phyloP scores from a whole-genome alignment of 345 rosid species.

The Linum trigynum region DNA sequence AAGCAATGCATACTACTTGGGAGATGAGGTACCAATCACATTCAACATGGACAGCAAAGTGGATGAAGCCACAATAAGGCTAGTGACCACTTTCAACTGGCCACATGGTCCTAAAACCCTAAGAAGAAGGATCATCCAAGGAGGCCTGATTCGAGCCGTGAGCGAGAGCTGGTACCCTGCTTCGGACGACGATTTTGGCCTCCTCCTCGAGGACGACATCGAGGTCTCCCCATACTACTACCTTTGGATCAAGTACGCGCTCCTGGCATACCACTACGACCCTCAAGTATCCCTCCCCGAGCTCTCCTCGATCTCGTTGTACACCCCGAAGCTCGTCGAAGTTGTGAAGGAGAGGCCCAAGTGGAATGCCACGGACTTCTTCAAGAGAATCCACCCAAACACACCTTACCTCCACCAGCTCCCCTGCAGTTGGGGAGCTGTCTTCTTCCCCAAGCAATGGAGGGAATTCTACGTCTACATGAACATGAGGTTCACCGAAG shows the following conservation, averaged over 20 bases:
- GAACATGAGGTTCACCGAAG: slow-evolving; percentile 94
- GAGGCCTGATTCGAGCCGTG: slow-evolving; percentile 95
- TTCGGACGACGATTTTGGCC: slow-evolving; percentile 78
- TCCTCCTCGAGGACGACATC: slow-evolving; percentile 86
- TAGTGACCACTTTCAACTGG: slow-evolving; percentile 70
- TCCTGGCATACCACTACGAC: slow-evolving; percentile 88
- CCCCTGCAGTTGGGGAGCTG: slow-evolving; percentile 98
- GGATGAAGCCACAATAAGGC: slow-evolving; percentile 71
- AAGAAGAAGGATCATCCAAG: slow-evolving; percentile 93
- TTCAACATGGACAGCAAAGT: slow-evolving; percentile 96
- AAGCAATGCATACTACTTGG: slow-evolving; percentile 61
- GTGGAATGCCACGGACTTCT: slow-evolving; percentile 85
- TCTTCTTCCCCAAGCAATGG: slow-evolving; percentile 99
- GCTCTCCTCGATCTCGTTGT: slow-evolving; percentile 79
- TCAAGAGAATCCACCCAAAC: slow-evolving; percentile 74
- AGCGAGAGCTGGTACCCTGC: slow-evolving; percentile 99
- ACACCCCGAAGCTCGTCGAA: slow-evolving; percentile 83
- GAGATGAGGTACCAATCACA: slow-evolving; percentile 77
- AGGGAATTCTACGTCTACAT: slow-evolving; percentile 95
- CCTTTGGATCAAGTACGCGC: slow-evolving; percentile 89
- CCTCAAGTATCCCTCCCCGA: slow-evolving; percentile 76
- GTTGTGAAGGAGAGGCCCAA: slow-evolving; percentile 92
- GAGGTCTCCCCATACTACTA: slow-evolving; percentile 95
- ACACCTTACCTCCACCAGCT: slow-evolving; percentile 93
- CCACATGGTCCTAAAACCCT: slow-evolving; percentile 84